Evolutionary conservation across 1,284 basidiomycete species (phyloP).

Genomic region (Cutaneotrichosporon arboriforme): DNA sequence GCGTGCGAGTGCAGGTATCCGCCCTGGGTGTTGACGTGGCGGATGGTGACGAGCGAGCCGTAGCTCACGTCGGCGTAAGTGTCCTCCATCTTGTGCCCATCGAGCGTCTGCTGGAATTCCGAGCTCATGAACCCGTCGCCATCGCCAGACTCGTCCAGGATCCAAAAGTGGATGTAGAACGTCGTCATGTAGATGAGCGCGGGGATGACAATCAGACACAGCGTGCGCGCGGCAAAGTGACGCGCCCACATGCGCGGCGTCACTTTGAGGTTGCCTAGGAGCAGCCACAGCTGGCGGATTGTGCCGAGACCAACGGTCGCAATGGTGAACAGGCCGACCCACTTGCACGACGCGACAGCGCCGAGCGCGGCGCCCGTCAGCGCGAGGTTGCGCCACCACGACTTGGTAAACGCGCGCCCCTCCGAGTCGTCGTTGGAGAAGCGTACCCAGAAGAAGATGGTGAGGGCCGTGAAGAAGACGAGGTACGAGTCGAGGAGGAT

Average conservation of each 20-base stretch:
- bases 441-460: conserved; percentile 76
- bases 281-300: conserved; percentile 78
- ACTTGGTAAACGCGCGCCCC: conserved; percentile 65
- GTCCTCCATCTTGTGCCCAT: conserved; percentile 85
- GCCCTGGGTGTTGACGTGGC: conserved; percentile 93
- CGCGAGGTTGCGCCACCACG: conserved; percentile 92
- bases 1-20: conserved; percentile 95
- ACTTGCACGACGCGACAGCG: conserved; percentile 89
- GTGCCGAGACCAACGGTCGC: conserved; percentile 86
- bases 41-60: conserved; percentile 76
- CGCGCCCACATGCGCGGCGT: conserved; percentile 66
- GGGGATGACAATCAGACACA: conserved; percentile 84
- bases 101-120: conserved; percentile 92
- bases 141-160: conserved; percentile 83
- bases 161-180: conserved; percentile 90
- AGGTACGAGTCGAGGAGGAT: conserved; percentile 97
- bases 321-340: conserved; percentile 99
- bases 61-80: conserved; percentile 88
- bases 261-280: conserved; percentile 81
- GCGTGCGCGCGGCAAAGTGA: conserved; percentile 81
- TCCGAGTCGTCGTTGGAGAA: conserved; percentile 80
- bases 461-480: conserved; percentile 93
- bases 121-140: conserved; percentile 99
- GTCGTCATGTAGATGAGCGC: conserved; percentile 86
- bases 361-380: conserved; percentile 85